phyloP scores from a whole-genome alignment of 2,329 filamentous ascomycete species.

The Arthrobotrys musiformis region DNA sequence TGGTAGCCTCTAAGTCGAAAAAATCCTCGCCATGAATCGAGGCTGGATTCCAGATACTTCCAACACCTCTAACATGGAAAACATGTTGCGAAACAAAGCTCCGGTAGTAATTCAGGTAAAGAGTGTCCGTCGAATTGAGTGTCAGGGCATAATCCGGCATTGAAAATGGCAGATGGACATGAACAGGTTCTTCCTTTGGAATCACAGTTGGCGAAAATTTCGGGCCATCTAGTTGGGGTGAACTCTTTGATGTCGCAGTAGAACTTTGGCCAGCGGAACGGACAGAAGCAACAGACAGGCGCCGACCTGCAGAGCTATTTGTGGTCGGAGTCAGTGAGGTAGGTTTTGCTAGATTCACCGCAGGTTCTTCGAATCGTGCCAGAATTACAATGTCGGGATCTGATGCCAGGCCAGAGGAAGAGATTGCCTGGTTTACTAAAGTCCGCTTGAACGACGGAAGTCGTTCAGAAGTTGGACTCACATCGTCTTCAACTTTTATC shows the following conservation, averaged over 20 bases:
- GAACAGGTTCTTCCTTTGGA: constrained; percentile 36
- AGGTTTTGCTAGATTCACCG: constrained; percentile 18
- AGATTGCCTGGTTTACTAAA: constrained; percentile 58
- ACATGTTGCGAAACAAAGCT: constrained; percentile 59
- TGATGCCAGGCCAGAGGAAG: constrained; percentile 49
- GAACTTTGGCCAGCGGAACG: constrained; percentile 45
- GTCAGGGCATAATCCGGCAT: constrained; percentile 27
- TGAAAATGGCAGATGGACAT: constrained; percentile 31
- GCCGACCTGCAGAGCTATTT: constrained; percentile 36
- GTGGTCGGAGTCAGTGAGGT: constrained; percentile 34
- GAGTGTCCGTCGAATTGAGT: constrained; percentile 34
- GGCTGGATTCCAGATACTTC: constrained; percentile 44
- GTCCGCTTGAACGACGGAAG: constrained; percentile 57
- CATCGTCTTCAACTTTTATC: constrained; percentile 59
- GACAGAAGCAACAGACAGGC: constrained; percentile 38
- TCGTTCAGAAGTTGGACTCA: constrained; percentile 55
- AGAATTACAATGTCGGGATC: constrained; percentile 68
- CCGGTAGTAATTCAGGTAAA: constrained; percentile 59
- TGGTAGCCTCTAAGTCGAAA: constrained; percentile 65
- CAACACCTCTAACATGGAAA: constrained; percentile 55
- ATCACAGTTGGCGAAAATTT: constrained; percentile 26
- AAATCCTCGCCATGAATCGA: constrained; percentile 61
- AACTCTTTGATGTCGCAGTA: constrained; percentile 47
- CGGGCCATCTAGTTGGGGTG: constrained; percentile 34
- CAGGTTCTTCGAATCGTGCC: constrained; percentile 66